Evolutionary conservation across 495 filamentous ascomycete genomes (phyloP), one percentile per base, ranked within the genome.

Genomic region (Platismatia glauca): DNA sequence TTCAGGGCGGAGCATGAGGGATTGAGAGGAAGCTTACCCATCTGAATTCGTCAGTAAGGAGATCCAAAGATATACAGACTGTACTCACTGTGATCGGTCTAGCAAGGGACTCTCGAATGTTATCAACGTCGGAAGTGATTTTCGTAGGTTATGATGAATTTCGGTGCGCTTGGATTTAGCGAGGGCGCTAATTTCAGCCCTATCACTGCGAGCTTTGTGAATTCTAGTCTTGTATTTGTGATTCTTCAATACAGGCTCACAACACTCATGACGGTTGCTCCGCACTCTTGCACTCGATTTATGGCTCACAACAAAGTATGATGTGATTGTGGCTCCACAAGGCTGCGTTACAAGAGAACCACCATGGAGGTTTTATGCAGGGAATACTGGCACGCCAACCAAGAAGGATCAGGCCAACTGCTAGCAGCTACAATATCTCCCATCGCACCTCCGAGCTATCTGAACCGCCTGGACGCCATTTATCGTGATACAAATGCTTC

Each of bases 391-490:
- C 71, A 76, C 38, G 86, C 86, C 38, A 78, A 85, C 63, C 67
- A 69, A 18, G 68, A 70, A 13, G 73, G 77, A 31, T 79, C 86
- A 63, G 90, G 89, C 57, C 83, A 83, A 66, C 75, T 71, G 34
- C 82, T 96, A 20, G 84, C 89, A 39, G 76, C 79, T 53, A 86
- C 88, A 16, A 74, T 96, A 58, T 85, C 79, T 5, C 90, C 91
- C 44, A 77, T 86, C 60, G 68, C 82, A 33, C 78, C 87, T 16
- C 57, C 76, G 1, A 73, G 81, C 37, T 71, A 87, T 57, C 78
- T 82, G 31, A 73, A 79, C 41, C 82, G 84, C 53, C 76, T 95
- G 33, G 66, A 74, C 35, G 74, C 78, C 9, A 84, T 93, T 64
- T 86, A 84, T 71, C 83, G 83, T 52, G 79, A 80, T 61, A 79